Evolutionary conservation across 805 yeast genomes (phyloP), one percentile per base, ranked within the genome.

Genomic region (Kuraishia borneana): DNA sequence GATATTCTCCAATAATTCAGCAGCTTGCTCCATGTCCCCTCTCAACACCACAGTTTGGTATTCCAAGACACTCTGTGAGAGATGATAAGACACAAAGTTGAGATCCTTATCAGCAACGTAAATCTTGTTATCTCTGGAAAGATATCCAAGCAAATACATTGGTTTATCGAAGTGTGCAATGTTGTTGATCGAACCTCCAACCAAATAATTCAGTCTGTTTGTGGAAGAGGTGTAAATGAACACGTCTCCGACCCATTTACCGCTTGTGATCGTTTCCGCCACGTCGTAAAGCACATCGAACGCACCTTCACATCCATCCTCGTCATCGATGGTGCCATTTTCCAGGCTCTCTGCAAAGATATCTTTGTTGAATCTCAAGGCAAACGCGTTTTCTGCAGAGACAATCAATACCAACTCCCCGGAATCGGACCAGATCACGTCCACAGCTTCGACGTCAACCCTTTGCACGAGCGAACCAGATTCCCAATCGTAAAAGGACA

Each of bases 191-290:
- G 87, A 83, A 26, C 94, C 94, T 47, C 98, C 98, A 40, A 92
- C 97, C 41, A 87, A 73, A 56, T 92, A 92, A 60, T 88, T 89
- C 51, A 92, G 68, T 57, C 97, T 76, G 61, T 87, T 84, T 18
- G 94, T 68, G 14, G 76, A 51, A 2, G 96, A 85, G 12, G 96
- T 84, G 63, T 81, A 92, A 35, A 92, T 74, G 55, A 89, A 88
- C 31, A 92, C 96, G 62, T 92, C 97, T 44, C 97, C 98, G 48
- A 88, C 87, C 87, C 96, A 92, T 56, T 78, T 80, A 50, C 96
- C 96, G 20, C 94, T 79, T 39, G 83, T 74, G 26, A 89, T 73
- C 14, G 76, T 61, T 54, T 92, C 99, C 38, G 73, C 70, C 39
- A 85, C 70, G 41, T 94, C 95, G 48, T 79, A 73, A 37, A 84